Evolutionary conservation across 2,329 filamentous ascomycete species (phyloP).

Genomic region (Penicillium sp.): DNA sequence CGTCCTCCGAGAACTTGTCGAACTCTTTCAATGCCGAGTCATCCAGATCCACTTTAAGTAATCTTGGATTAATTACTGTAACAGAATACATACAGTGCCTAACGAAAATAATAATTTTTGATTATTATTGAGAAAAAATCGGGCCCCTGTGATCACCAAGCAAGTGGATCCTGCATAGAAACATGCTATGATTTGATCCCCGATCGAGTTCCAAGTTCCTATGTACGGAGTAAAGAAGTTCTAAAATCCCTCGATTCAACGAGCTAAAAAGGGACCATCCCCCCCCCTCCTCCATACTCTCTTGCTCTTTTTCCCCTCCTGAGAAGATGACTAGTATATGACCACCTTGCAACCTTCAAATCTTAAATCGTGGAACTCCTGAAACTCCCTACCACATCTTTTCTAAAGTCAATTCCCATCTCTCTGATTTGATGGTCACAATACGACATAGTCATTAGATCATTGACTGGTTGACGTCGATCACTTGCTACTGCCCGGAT

Average conservation of each 20-base stretch:
- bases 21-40: constrained; percentile 19
- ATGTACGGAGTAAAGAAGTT: neutral
- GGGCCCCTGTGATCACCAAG: constrained; percentile 20
- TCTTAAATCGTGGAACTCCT: neutral
- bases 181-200: constrained; percentile 21
- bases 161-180: constrained; percentile 13
- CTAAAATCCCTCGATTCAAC: constrained; percentile 6
- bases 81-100: neutral
- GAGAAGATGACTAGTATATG: constrained; percentile 15
- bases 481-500: constrained; percentile 22
- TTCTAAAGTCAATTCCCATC: constrained; percentile 17
- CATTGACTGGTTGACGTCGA: constrained; percentile 34
- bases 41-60: constrained; percentile 11
- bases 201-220: constrained; percentile 6
- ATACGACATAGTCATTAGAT: constrained; percentile 30
- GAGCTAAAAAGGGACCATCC: constrained; percentile 15
- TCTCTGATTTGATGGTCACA: constrained; percentile 5
- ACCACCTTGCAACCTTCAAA: constrained; percentile 5
- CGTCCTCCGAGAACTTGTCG: constrained; percentile 19
- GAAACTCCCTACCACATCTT: constrained; percentile 1
- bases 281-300: constrained; percentile 4
- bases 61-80: constrained; percentile 3
- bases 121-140: constrained; percentile 5
- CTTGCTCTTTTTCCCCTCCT: neutral
- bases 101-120: constrained; percentile 2